Evolutionary conservation across 164 flowering plant species (phyloP).

Genomic region (Liriodendron chinense): DNA sequence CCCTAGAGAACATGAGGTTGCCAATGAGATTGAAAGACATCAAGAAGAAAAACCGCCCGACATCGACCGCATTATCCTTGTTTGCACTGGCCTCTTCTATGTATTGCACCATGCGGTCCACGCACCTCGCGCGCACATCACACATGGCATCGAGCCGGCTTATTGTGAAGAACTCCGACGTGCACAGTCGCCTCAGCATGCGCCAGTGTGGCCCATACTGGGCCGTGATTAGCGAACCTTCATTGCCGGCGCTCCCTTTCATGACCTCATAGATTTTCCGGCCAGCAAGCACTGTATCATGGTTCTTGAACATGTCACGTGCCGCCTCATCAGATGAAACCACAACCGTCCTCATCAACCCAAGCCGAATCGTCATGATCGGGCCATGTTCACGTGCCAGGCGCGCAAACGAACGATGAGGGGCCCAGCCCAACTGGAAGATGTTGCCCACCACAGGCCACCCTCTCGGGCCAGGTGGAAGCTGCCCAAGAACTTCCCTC

Average conservation of each 20-base stretch:
- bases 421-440: constrained; percentile 13
- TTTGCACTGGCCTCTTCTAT: constrained; percentile 2
- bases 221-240: constrained; percentile 1
- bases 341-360: constrained; percentile 18
- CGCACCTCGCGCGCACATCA: constrained; percentile 8
- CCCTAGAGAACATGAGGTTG: constrained; percentile 20
- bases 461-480: constrained; percentile 17
- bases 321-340: constrained; percentile 17
- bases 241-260: not conserved
- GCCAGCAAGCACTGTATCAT: constrained; percentile 12
- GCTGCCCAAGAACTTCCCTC: not conserved
- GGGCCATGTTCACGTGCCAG: constrained; percentile 16
- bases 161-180: constrained; percentile 14
- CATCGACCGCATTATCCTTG: constrained; percentile 1
- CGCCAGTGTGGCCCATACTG: constrained; percentile 21
- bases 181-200: constrained; percentile 9
- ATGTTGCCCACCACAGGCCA: constrained; percentile 17
- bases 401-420: constrained; percentile 8
- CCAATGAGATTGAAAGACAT: constrained; percentile 24
- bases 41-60: constrained; percentile 14
- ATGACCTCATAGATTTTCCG: constrained; percentile 10
- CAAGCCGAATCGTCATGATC: constrained; percentile 16
- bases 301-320: constrained; percentile 23
- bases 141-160: constrained; percentile 13
- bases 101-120: constrained; percentile 17